These are phyloP conservation scores for Erodium moschatum DNA, from an alignment of 441 rosid genomes.

Conservation along the genomic window DNA sequence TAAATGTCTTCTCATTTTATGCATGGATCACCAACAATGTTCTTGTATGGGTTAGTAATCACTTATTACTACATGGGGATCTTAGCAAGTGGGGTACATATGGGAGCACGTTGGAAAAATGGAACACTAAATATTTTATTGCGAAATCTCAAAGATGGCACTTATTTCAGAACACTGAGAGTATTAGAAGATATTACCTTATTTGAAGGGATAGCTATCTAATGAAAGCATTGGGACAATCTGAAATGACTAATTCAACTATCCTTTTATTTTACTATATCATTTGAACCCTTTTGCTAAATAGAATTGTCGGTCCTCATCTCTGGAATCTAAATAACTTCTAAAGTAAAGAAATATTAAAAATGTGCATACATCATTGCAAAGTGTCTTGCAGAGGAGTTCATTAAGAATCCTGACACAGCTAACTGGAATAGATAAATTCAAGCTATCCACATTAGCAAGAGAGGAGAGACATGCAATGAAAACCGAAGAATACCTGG, in stretches of 20 bases:
- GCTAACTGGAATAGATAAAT: not conserved
- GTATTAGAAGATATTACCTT: too few species aligned
- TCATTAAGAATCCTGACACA: not conserved
- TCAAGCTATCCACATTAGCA: not conserved
- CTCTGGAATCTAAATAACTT: not conserved
- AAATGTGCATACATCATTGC: not conserved
- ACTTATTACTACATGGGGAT: not conserved
- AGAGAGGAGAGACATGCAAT: not conserved
- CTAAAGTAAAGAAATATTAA: not conserved
- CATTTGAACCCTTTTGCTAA: not conserved
- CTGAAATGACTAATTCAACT: not conserved
- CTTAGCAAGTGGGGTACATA: not conserved
- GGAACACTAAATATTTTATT: not conserved
- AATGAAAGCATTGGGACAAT: not conserved
- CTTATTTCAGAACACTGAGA: too few species aligned
- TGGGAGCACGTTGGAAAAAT: not conserved
- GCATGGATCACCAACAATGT: too few species aligned
- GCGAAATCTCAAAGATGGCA: too few species aligned
- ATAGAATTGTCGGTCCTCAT: not conserved
- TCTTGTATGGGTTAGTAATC: not conserved
- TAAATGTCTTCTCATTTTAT: too few species aligned
- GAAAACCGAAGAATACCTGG: slow-evolving; percentile 43
- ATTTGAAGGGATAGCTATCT: not conserved
- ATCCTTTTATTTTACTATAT: not conserved
- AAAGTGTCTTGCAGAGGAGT: not conserved